A percentile compares a stretch with the other conserved stretches of the same genome.
Conservation (phyloP, 225 moss, liverwort and hornwort species). For the Anthoceros angustus region DNA sequence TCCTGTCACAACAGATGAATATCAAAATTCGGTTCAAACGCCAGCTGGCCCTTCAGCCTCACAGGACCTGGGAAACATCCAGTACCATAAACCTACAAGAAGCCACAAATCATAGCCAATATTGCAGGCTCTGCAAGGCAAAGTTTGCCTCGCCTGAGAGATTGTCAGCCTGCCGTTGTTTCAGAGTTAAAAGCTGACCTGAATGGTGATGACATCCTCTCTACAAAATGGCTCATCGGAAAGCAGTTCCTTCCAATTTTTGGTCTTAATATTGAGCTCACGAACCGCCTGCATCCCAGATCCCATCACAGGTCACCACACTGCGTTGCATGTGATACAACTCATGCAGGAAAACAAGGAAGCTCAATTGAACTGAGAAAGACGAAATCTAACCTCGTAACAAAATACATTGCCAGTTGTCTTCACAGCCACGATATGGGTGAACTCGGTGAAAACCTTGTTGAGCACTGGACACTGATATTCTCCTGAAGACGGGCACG, state of each 20-base stretch:
- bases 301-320: neutral
- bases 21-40: neutral
- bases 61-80: too few species aligned
- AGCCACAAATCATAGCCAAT: neutral
- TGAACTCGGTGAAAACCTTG: conserved; percentile 93
- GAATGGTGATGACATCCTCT: conserved; percentile 84
- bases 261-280: conserved; percentile 81
- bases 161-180: neutral
- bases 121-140: neutral
- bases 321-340: neutral
- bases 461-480: conserved; percentile 87
- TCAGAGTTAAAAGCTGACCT: conserved; percentile 30
- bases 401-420: conserved; percentile 92
- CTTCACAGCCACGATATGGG: conserved; percentile 86
- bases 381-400: conserved; percentile 33
- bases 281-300: conserved; percentile 38
- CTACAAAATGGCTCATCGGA: conserved; percentile 77
- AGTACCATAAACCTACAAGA: neutral
- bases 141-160: conserved; percentile 8
- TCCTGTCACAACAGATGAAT: conserved; percentile 32
- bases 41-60: neutral
- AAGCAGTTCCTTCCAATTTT: conserved; percentile 94
- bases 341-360: neutral
- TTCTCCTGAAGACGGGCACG: conserved; percentile 26
- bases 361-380: neutral